Percentiles rank a stretch among this genome's conserved stretches.
Evolutionary conservation across 257 asterid species (phyloP).

Genomic region (Salvia rosmarinus): DNA sequence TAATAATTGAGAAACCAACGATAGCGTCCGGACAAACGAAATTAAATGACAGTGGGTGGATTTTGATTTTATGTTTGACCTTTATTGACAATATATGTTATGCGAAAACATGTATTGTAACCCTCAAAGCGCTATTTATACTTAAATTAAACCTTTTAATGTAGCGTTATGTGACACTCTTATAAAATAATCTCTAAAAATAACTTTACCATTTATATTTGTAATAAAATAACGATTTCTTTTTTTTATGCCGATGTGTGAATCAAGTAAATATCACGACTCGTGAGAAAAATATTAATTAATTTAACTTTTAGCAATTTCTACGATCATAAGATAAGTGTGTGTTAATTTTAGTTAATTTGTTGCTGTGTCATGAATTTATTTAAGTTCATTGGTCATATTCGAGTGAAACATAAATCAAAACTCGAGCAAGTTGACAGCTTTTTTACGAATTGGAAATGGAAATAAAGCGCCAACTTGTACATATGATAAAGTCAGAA

Average conservation of each 20-base stretch:
- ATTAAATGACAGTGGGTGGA: constrained; percentile 9
- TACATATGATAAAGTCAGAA: too few species aligned
- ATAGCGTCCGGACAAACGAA: constrained; percentile 25
- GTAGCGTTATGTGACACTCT: background rate
- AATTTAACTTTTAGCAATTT: too few species aligned
- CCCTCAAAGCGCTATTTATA: background rate
- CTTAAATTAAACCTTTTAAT: background rate
- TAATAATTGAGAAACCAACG: constrained; percentile 27
- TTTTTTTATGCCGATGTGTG: background rate
- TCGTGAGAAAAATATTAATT: too few species aligned
- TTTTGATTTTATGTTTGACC: constrained; percentile 19
- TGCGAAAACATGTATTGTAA: background rate
- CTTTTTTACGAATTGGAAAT: too few species aligned
- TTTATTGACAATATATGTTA: constrained; percentile 2
- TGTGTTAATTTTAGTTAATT: too few species aligned
- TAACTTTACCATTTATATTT: background rate
- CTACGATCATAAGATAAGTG: too few species aligned
- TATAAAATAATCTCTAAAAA: background rate
- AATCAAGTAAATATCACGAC: background rate
- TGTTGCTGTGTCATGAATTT: too few species aligned
- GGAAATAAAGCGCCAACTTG: too few species aligned
- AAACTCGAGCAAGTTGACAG: too few species aligned
- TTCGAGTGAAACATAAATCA: too few species aligned
- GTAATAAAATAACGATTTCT: background rate
- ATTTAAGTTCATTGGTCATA: too few species aligned